Evolutionary conservation across 2,329 filamentous ascomycete species (phyloP), one percentile per base, ranked within the genome.

Genomic region (Ascochyta pisi): DNA sequence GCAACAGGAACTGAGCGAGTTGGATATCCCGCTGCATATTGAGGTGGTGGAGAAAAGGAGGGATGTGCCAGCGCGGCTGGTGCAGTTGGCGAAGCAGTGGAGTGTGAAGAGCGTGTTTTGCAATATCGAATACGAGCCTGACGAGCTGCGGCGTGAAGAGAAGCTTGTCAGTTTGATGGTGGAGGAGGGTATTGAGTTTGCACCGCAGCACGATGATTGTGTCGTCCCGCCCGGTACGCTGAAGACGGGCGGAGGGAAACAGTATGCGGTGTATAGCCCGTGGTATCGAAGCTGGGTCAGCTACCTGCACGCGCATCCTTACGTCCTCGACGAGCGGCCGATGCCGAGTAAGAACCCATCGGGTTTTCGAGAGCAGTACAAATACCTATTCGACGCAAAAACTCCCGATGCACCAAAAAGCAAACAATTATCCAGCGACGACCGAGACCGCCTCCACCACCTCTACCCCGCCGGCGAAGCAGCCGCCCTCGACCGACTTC

Each of bases 91-190:
- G 71, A 78, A 85, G 27, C 78, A 86, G 58, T 96, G 91, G 92
- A 85, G 84, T 0, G 89, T 86, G 0, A 88, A 82, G 44, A 89
- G 95, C 66, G 62, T 96, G 2, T 96, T 87, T 67, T 87, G 89
- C 43, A 96, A 96, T 69, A 86, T 92, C 54, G 92, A 96, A 72
- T 96, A 96, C 67, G 93, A 96, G 73, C 91, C 96, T 0, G 93
- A 97, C 69, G 93, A 96, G 76, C 76, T 96, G 54, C 82, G 92
- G 39, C 82, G 92, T 6, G 93, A 97, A 66, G 86, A 87, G 1
- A 80, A 79, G 26, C 76, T 96, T 67, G 82, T 91, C 1, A 82
- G 79, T 26, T 73, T 81, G 37, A 84, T 89, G 57, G 76, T 88
- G 1, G 81, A 86, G 15, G 83, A 83, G 12, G 88, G 85, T 0